Evolutionary conservation across 257 asterid species (phyloP), one percentile per base, ranked within the genome.

Genomic region (Solanum chilense): DNA sequence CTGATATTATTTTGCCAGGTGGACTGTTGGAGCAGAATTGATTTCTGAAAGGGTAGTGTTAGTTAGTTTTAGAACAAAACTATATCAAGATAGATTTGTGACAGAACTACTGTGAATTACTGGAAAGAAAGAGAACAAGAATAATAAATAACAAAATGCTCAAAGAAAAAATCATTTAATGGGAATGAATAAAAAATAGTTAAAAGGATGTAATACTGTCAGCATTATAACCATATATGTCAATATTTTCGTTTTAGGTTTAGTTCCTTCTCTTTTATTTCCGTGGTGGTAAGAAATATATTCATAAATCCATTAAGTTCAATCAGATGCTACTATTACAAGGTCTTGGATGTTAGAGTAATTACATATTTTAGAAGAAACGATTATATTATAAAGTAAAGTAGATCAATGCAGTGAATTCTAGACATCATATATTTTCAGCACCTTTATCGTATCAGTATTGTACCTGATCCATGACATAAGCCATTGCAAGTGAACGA

Each of bases 401-500:
- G 44, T 18, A 27, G 27, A 81, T 29, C 29, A 81, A 81, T 31
- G 25, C 11, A 81, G 39, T 81, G 45, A 81, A 6, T 31, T 81
- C 66, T 49, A 81, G 85, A 31, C 69, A 81, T 18, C 9, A 49
- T 29, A 18, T 47, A 81, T 29, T 47, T 15, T 80, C 29, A 27
- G 68, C 68, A 49, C 85, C 45, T 49, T 83, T 20, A 37, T 49
- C 52, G 64, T 84, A 27, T 71, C 56, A 49, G 56, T 62, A 86
- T 88, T 74, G 78, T 89, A 97, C 99, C 98, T 95, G 99, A 91
- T 97, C 99, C 98, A 97, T 95, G 89, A 97, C 97, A 92, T 97
- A 94, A 15, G 98, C 99, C 95, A 90, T 89, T 88, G 98, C 98
- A 75, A 97, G 91, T 20, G 99, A 93, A 56, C 95, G 93, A 66